Evolutionary conservation across 331 rosid species (phyloP), one percentile per base, ranked within the genome.

Genomic region (Pyracantha coccinea): DNA sequence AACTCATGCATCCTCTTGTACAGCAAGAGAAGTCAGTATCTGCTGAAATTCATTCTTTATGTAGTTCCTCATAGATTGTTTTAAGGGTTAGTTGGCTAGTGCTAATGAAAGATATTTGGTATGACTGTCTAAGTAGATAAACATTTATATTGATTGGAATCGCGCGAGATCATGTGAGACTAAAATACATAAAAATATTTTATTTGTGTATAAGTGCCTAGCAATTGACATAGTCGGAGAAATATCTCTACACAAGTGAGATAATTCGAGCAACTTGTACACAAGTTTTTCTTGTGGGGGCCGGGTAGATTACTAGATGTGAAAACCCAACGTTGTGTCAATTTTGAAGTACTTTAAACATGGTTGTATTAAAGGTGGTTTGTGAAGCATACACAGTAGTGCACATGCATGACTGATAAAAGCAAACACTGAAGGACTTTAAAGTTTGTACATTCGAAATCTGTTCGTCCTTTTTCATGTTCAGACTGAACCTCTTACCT

Each of bases 1-100:
- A 72, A 14, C 63, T 64, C 47, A 60, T 83, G 83, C 91, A 84
- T 84, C 23, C 31, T 74, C 20, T 50, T 77, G 83, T 82, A 89
- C 32, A 75, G 23, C 4, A 2, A 1, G 21, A 50, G 4, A 17
- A 50, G 10, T 17, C 7, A 50, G 55, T 17, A 50, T 7, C 2
- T 17, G 20, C 55, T 50, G 55, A 50, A 50, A 50, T 50, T 50
- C 2, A 16, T 50, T 8, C 55, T 16, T 50, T 16, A 6, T 16
- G 55, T 16, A 6, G 55, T 50, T 50, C 3, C 55, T 50, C 55
- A 6, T 50, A 5, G 55, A 16, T 16, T 50, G 55, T 50, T 50
- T 16, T 6, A 6, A 50, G 55, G 55, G 55, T 50, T 50, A 17
- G 20, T 6, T 9, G 55, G 55, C 9, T 50, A 50, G 20, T 0